A percentile compares a stretch with the other conserved stretches of the same genome.
phyloP scores from a whole-genome alignment of 2,329 filamentous ascomycete genomes.

The Metarhizium rileyi region DNA sequence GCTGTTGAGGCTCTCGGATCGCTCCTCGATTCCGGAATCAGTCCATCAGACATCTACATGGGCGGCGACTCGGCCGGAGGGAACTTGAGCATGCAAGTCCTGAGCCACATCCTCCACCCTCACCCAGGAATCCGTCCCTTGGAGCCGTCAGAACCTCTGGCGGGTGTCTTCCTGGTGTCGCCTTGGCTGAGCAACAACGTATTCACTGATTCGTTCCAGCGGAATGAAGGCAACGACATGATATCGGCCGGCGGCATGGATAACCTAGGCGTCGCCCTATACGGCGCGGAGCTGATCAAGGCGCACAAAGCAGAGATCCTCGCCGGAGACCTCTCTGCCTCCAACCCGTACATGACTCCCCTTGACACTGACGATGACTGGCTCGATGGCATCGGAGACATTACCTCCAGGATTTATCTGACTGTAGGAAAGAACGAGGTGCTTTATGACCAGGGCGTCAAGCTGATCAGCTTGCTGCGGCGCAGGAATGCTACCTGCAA shows the following conservation, averaged over 20 bases:
- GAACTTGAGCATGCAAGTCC: conserved; percentile 22
- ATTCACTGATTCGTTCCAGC: conserved; percentile 13
- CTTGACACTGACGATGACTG: conserved; percentile 19
- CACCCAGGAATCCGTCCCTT: conserved; percentile 14
- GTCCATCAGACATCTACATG: conserved; percentile 21
- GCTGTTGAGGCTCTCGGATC: conserved; percentile 20
- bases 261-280: conserved; percentile 6
- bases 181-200: conserved; percentile 20
- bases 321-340: conserved; percentile 1
- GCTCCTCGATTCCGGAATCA: conserved; percentile 20
- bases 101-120: conserved; percentile 24
- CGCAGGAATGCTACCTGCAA: conserved; percentile 11
- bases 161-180: conserved; percentile 23
- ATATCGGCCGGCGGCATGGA: conserved; percentile 13
- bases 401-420: conserved; percentile 19
- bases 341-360: conserved; percentile 18
- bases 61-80: conserved; percentile 29
- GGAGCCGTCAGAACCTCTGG: conserved; percentile 16
- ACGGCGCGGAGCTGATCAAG: conserved; percentile 6
- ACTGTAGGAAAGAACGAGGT: conserved; percentile 23
- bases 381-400: conserved; percentile 16
- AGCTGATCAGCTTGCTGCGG: conserved; percentile 15
- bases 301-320: neutral
- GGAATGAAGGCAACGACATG: conserved; percentile 25
- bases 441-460: conserved; percentile 19